These are phyloP conservation scores for Sordariomycetes sp. DNA, from an alignment of 2,329 filamentous ascomycete genomes.

Conservation along the genomic window DNA sequence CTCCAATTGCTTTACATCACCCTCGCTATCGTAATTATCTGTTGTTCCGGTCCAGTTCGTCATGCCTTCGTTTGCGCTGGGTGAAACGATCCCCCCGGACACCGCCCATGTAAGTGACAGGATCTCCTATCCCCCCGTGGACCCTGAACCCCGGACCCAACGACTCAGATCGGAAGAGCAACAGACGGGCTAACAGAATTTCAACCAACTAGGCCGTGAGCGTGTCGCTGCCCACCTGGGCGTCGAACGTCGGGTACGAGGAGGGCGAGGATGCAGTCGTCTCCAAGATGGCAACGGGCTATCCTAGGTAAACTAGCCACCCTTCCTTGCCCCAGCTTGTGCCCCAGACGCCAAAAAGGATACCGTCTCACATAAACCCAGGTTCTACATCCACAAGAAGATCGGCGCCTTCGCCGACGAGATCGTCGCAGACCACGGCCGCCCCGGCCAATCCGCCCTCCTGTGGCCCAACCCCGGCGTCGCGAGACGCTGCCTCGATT, in stretches of 20 bases:
- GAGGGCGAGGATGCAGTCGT: conserved; percentile 85
- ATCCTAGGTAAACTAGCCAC: conserved; percentile 55
- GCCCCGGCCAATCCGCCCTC: conserved; percentile 57
- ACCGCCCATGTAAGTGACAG: conserved; percentile 59
- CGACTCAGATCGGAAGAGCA: neutral
- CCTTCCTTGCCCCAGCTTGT: neutral
- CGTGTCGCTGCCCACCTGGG: conserved; percentile 91
- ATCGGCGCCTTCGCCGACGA: conserved; percentile 65
- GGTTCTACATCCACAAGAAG: conserved; percentile 84
- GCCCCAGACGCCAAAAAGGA: neutral
- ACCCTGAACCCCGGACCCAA: neutral
- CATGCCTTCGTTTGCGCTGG: conserved; percentile 32
- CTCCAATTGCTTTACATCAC: no score
- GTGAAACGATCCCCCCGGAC: conserved; percentile 66
- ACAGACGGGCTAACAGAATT: neutral
- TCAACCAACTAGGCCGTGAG: conserved; percentile 64
- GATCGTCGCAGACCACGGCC: conserved; percentile 55
- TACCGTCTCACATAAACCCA: conserved; percentile 21
- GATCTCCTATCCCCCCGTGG: neutral
- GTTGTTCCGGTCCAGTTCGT: neutral
- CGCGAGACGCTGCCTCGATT: conserved; percentile 64
- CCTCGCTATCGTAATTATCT: neutral
- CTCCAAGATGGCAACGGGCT: conserved; percentile 76
- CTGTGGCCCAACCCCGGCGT: conserved; percentile 66
- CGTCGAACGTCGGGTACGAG: conserved; percentile 83